A percentile compares a stretch with the other conserved stretches of the same genome.
These are phyloP conservation scores for Candida silvicultrix DNA, from an alignment of 805 yeast species.

Conservation along the genomic window DNA sequence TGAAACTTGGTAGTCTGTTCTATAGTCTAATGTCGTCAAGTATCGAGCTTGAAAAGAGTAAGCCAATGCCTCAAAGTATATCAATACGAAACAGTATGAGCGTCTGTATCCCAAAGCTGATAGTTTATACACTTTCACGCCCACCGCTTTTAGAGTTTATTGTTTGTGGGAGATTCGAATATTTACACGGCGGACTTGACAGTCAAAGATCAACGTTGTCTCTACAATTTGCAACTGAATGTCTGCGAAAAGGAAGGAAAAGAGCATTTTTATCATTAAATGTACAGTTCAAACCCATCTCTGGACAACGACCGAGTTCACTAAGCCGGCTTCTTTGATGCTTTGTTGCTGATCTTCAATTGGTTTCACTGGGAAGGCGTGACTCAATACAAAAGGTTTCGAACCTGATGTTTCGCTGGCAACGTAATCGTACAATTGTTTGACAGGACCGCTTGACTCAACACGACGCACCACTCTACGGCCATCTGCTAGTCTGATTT, in stretches of 20 bases:
- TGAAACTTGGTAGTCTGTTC: too few species aligned
- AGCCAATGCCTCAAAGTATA: too few species aligned
- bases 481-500: constrained; percentile 81
- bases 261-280: constrained; percentile 10
- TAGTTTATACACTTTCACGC: too few species aligned
- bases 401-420: constrained; percentile 35
- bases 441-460: constrained; percentile 57
- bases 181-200: too few species aligned
- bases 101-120: too few species aligned
- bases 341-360: constrained; percentile 51
- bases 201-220: background rate
- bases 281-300: constrained; percentile 46
- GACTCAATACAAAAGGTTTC: constrained; percentile 54
- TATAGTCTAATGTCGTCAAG: too few species aligned
- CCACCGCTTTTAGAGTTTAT: background rate
- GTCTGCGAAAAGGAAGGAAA: background rate
- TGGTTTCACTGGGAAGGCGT: constrained; percentile 77
- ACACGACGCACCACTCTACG: constrained; percentile 60
- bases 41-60: too few species aligned
- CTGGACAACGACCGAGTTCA: constrained; percentile 84
- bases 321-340: constrained; percentile 69
- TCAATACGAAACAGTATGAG: too few species aligned
- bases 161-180: too few species aligned
- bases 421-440: constrained; percentile 64
- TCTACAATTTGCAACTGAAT: too few species aligned